These are phyloP conservation scores for Zelopaecilomyces penicillatus DNA, from an alignment of 2,329 filamentous ascomycete species.

Conservation along the genomic window DNA sequence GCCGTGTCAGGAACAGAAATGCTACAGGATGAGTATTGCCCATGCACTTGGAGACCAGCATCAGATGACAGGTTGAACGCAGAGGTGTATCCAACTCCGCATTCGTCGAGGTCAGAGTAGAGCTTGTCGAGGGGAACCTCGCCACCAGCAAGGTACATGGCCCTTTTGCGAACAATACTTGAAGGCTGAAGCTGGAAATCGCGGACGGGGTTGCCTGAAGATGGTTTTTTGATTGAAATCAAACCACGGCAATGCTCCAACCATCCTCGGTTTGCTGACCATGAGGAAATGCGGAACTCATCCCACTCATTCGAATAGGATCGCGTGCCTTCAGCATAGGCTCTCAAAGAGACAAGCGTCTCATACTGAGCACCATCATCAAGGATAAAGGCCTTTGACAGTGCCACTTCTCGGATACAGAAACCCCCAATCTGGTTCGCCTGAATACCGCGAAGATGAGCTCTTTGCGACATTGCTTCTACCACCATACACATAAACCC, in stretches of 20 bases:
- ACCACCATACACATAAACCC: conserved; percentile 45
- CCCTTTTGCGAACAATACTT: conserved; percentile 7
- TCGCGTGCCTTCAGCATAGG: conserved; percentile 20
- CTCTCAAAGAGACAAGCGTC: conserved; percentile 15
- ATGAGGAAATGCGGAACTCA: conserved; percentile 49
- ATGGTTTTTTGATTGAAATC: conserved; percentile 28
- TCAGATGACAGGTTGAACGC: conserved; percentile 13
- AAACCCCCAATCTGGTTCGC: conserved; percentile 14
- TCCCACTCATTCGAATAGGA: conserved; percentile 39
- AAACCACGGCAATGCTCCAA: conserved; percentile 50
- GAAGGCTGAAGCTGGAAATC: conserved; percentile 8
- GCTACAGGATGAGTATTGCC: conserved; percentile 14
- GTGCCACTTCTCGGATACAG: conserved; percentile 18
- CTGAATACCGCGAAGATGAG: conserved; percentile 14
- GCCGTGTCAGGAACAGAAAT: conserved; percentile 35
- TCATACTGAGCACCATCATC: conserved; percentile 19
- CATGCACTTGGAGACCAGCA: conserved; percentile 9
- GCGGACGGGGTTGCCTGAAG: conserved; percentile 14
- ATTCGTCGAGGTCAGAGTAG: conserved; percentile 17
- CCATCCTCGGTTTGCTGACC: conserved; percentile 44
- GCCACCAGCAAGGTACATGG: neutral
- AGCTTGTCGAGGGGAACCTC: conserved; percentile 13
- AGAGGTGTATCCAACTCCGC: conserved; percentile 19
- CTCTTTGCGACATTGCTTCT: conserved; percentile 35
- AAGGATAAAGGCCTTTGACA: conserved; percentile 18